phyloP scores from a whole-genome alignment of 2,329 filamentous ascomycete species.

The Fusarium temperatum region DNA sequence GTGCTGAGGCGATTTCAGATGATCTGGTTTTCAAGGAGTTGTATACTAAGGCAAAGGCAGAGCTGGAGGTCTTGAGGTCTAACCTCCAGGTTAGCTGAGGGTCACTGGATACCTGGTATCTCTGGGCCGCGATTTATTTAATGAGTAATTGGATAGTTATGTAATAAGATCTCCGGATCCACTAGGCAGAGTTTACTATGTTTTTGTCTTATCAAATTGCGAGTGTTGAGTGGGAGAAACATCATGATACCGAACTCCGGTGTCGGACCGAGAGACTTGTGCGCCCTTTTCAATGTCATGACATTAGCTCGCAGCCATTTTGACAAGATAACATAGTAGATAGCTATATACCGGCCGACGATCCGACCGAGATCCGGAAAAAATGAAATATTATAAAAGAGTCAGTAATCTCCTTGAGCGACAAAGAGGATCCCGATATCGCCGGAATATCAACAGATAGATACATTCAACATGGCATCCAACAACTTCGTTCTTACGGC shows the following conservation, averaged over 20 bases:
- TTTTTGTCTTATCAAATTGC: not conserved
- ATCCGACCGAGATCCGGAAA: not conserved
- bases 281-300: not conserved
- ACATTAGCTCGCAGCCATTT: not conserved
- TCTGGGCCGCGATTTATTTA: not conserved
- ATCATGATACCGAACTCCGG: not conserved
- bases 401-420: not conserved
- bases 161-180: not conserved
- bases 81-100: not conserved
- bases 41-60: fast-evolving
- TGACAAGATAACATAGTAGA: not conserved
- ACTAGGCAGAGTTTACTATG: not conserved
- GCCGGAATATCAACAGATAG: not conserved
- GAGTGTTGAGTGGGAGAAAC: not conserved
- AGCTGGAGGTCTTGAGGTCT: too few species aligned
- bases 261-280: not conserved
- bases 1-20: not conserved
- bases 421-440: too few species aligned
- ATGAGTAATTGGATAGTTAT: not conserved
- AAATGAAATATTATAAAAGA: not conserved
- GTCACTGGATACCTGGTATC: not conserved
- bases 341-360: not conserved
- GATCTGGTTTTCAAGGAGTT: not conserved
- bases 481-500: not conserved
- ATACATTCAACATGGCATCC: not conserved